A percentile compares a stretch with the other conserved stretches of the same genome.
These are phyloP conservation scores for Pichia sp. DNA, from an alignment of 1,139 yeast species.

Conservation along the genomic window DNA sequence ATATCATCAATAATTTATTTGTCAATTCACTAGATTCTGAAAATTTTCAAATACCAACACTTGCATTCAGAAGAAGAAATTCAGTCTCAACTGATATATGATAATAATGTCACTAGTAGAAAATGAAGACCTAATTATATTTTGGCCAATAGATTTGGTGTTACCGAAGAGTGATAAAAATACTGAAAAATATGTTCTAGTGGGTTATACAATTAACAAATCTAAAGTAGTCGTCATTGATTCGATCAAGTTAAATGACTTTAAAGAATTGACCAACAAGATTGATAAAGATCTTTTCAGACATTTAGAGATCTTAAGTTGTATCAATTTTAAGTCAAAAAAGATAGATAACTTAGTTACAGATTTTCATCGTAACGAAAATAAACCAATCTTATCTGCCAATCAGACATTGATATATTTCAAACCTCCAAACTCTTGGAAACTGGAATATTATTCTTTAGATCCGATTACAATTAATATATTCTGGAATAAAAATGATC, in stretches of 20 bases:
- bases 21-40: constrained; percentile 9
- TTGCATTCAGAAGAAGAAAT: constrained; percentile 13
- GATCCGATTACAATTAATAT: constrained; percentile 47
- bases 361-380: constrained; percentile 11
- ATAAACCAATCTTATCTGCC: constrained; percentile 15
- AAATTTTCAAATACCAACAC: constrained; percentile 5
- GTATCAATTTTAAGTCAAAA: constrained; percentile 19
- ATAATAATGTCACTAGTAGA: not conserved
- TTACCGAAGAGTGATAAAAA: not conserved
- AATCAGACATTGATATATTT: constrained; percentile 43
- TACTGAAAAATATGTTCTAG: constrained; percentile 14
- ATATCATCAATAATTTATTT: constrained; percentile 9
- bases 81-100: constrained; percentile 4
- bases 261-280: constrained; percentile 14
- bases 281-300: constrained; percentile 18
- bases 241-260: constrained; percentile 15
- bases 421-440: constrained; percentile 65
- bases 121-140: constrained; percentile 13
- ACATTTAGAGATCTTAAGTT: constrained; percentile 20
- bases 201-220: constrained; percentile 23
- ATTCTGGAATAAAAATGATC: constrained; percentile 42
- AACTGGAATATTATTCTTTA: constrained; percentile 74
- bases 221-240: constrained; percentile 23
- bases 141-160: constrained; percentile 28
- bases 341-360: constrained; percentile 13